Conservation (phyloP, 371 early-diverging fungal genomes). For the Syncephalastrum contaminatum region DNA sequence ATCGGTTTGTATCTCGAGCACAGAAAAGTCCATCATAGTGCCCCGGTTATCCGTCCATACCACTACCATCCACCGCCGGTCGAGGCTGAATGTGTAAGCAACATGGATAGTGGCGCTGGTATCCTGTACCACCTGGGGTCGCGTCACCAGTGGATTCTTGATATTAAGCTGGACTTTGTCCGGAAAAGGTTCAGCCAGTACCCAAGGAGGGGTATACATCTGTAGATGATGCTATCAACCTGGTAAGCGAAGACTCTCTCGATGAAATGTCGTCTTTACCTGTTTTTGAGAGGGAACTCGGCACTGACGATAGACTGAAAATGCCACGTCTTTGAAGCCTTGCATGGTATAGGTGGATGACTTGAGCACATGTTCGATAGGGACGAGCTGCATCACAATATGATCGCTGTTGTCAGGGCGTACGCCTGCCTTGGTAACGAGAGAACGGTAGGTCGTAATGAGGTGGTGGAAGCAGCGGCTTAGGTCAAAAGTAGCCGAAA, state of each 20-base stretch:
- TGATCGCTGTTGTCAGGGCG: slow-evolving; percentile 3
- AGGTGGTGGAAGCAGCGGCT: slow-evolving; percentile 48
- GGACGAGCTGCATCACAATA: slow-evolving; percentile 50
- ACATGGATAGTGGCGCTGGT: slow-evolving; percentile 47
- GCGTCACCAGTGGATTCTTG: slow-evolving; percentile 23
- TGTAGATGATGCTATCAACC: too few species aligned
- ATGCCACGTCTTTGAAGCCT: slow-evolving; percentile 62
- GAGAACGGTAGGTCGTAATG: slow-evolving; percentile 4
- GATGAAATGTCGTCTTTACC: too few species aligned
- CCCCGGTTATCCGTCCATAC: slow-evolving; percentile 64
- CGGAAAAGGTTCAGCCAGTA: slow-evolving; percentile 43
- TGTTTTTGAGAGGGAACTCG: slow-evolving; percentile 12
- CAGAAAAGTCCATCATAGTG: slow-evolving; percentile 48
- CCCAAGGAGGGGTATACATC: slow-evolving; percentile 53
- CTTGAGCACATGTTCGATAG: slow-evolving; percentile 52
- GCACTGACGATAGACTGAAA: slow-evolving; percentile 61
- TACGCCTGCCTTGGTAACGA: slow-evolving; percentile 19
- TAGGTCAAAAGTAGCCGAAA: slow-evolving; percentile 51
- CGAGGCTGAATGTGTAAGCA: slow-evolving; percentile 59
- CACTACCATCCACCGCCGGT: slow-evolving; percentile 54
- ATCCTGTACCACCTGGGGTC: slow-evolving; percentile 28
- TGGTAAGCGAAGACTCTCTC: too few species aligned
- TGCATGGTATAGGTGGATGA: slow-evolving; percentile 47
- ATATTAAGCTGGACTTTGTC: slow-evolving; percentile 37
- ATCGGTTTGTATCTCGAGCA: slow-evolving; percentile 16